Evolutionary conservation across 164 flowering plant species (phyloP).

Genomic region (Sextonia rubra): DNA sequence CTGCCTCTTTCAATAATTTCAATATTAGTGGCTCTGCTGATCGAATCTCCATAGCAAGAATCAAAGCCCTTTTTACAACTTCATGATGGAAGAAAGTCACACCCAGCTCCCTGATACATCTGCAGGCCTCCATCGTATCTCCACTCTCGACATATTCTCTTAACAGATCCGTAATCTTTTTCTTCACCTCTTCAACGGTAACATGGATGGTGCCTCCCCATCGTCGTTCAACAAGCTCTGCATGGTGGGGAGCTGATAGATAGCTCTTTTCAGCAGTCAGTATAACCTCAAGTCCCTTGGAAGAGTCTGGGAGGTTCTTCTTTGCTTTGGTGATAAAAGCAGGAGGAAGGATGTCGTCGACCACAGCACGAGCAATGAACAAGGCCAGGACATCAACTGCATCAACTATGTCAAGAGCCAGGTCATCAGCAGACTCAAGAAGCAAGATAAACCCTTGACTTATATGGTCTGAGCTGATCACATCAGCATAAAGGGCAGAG

Average conservation of each 20-base stretch:
- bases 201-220: constrained; percentile 97
- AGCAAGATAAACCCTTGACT: constrained; percentile 87
- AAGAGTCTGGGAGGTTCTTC: constrained; percentile 58
- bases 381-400: constrained; percentile 90
- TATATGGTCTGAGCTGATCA: constrained; percentile 77
- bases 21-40: constrained; percentile 61
- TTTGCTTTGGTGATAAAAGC: constrained; percentile 77
- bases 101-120: constrained; percentile 86
- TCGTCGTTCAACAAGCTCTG: constrained; percentile 82
- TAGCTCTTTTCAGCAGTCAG: constrained; percentile 94
- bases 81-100: constrained; percentile 94
- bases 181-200: constrained; percentile 93
- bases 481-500: constrained; percentile 90
- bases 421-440: constrained; percentile 95
- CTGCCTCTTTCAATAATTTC: constrained; percentile 75
- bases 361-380: constrained; percentile 94
- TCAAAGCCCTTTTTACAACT: constrained; percentile 85
- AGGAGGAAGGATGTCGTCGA: constrained; percentile 96
- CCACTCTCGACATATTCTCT: constrained; percentile 89
- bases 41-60: constrained; percentile 81
- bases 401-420: constrained; percentile 81
- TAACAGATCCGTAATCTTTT: constrained; percentile 66
- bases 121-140: constrained; percentile 83
- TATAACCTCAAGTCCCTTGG: constrained; percentile 71
- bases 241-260: constrained; percentile 98